A percentile compares a stretch with the other conserved stretches of the same genome.
phyloP scores from a whole-genome alignment of 345 rosid species.

The Populus simonii region DNA sequence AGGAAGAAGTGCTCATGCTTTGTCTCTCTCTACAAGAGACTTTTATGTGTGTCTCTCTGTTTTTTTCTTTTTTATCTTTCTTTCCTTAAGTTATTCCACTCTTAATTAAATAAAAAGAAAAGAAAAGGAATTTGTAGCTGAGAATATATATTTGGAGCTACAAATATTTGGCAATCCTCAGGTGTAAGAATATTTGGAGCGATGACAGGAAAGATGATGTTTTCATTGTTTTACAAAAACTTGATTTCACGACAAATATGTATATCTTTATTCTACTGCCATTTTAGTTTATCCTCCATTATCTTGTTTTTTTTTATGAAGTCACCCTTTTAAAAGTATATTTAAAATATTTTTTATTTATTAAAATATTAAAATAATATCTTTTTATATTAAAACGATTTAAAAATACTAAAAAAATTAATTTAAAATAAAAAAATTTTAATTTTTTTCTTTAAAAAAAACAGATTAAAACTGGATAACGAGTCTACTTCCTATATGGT shows the following conservation, averaged over 20 bases:
- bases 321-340: too few relatives aligned
- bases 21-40: conserved; percentile 21
- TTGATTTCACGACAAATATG: background rate
- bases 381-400: too few relatives aligned
- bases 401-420: too few relatives aligned
- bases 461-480: too few relatives aligned
- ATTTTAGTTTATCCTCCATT: too few relatives aligned
- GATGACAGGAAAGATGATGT: conserved; percentile 41
- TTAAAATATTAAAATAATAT: too few relatives aligned
- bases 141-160: conserved; percentile 14
- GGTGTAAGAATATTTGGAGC: conserved; percentile 66
- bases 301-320: too few relatives aligned
- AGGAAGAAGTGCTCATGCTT: conserved; percentile 49
- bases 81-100: conserved; percentile 50
- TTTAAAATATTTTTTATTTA: too few relatives aligned
- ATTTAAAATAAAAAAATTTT: too few relatives aligned
- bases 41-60: conserved; percentile 22
- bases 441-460: too few relatives aligned
- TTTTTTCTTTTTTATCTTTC: conserved; percentile 35
- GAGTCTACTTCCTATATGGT: too few relatives aligned
- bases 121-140: conserved; percentile 46
- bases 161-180: conserved; percentile 40
- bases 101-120: conserved; percentile 49
- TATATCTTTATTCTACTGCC: background rate
- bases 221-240: conserved; percentile 4